Base-by-base conservation (phyloP, 768 basidiomycete genomes). In the Hygrophorus pudorinus region DNA sequence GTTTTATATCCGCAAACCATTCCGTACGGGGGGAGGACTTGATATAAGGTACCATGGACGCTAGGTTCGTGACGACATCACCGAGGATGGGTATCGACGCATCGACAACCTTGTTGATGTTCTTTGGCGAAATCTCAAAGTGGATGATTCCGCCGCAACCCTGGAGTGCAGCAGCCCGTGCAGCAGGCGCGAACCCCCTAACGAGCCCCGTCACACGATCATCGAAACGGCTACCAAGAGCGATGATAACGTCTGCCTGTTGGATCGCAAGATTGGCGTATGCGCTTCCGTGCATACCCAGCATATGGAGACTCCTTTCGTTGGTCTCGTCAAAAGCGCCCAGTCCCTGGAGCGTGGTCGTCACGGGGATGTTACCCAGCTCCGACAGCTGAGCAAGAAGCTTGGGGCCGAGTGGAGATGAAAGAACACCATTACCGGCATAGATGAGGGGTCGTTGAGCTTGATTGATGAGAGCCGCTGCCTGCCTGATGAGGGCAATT, bases 211-310 rank as follows among this genome's bases (percentile, higher is more conserved):
- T 98, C 6, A 98, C 92, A 58, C 94, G 93, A 64, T 99, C 96
- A 57, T 99, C 96, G 59, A 99, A 99, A 32, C 96, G 81, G 17
- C 79, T 89, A 40, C 96, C 96, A 30, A 99, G 82, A 16, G 94
- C 93, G 52, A 99, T 93, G 68, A 99, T 90, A 45, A 98, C 82
- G 59, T 99, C 96, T 33, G 96, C 96, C 40, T 87, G 70, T 65
- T 99, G 96, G 78, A 99, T 98, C 3, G 94, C 94, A 34, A 96
- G 66, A 67, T 99, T 99, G 55, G 96, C 96, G 56, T 97, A 97
- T 4, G 93, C 91, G 21, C 80, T 81, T 4, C 96, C 96, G 68
- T 98, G 96, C 96, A 98, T 97, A 46, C 94, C 94, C 44, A 99
- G 78, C 94, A 98, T 98, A 63, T 97, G 92, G 58, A 99, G 65